Percentiles rank a stretch among this genome's conserved stretches.
Evolutionary conservation across 2,329 filamentous ascomycete species (phyloP).

Genomic region (Hymenoscyphus albidus): DNA sequence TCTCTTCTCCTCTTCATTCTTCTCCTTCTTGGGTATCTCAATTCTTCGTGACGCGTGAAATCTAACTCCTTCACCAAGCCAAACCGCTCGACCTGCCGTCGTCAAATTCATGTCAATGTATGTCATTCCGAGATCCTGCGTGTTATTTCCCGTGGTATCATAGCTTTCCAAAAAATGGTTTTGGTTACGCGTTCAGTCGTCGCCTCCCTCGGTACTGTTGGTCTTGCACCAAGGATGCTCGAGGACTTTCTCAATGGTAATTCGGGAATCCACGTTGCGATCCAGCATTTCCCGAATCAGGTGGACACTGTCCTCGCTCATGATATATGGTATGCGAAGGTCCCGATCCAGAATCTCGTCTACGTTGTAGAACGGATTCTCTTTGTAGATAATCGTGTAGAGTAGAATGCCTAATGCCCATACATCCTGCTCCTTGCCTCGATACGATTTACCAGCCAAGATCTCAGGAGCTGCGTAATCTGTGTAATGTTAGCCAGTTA

Average conservation of each 20-base stretch:
- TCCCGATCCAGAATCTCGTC: constrained; percentile 99
- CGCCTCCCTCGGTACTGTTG: constrained; percentile 17
- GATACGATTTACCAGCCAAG: constrained; percentile 83
- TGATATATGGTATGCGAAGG: constrained; percentile 79
- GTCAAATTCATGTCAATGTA: not conserved
- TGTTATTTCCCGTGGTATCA: not conserved
- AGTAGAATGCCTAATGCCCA: constrained; percentile 96
- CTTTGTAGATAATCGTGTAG: constrained; percentile 99
- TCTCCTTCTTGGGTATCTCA: constrained; percentile 8
- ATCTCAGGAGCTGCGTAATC: constrained; percentile 99
- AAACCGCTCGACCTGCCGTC: not conserved
- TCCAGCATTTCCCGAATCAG: constrained; percentile 90
- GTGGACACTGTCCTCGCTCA: constrained; percentile 90
- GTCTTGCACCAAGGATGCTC: constrained; percentile 71
- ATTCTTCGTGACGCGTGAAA: constrained; percentile 12
- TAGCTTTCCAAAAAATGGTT: not conserved
- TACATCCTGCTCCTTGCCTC: constrained; percentile 95
- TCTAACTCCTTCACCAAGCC: constrained; percentile 4
- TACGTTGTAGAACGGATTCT: constrained; percentile 98
- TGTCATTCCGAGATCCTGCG: not conserved
- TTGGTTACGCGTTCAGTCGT: constrained; percentile 19
- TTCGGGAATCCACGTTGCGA: constrained; percentile 76
- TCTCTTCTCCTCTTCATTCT: not conserved
- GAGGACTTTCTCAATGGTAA: constrained; percentile 83
- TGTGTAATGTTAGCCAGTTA: constrained; percentile 38